These are phyloP conservation scores for Physcomitrellopsis africana DNA, from an alignment of 225 moss, liverwort and hornwort genomes.

Conservation along the genomic window DNA sequence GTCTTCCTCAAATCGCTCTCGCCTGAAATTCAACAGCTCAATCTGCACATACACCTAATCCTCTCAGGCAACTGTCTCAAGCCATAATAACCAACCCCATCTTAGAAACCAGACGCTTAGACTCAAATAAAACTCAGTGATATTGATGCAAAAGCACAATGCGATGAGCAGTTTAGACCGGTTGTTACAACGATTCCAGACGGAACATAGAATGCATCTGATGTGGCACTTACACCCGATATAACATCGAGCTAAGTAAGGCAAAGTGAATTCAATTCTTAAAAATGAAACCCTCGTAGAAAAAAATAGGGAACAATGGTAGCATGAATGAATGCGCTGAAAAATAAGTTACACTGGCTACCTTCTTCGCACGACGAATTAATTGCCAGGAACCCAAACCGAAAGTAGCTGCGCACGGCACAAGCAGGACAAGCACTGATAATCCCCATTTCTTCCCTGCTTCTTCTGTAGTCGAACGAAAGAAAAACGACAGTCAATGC, in stretches of 20 bases:
- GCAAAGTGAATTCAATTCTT: not conserved
- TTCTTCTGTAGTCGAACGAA: slow-evolving; percentile 33
- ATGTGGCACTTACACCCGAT: not conserved
- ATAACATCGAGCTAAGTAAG: not conserved
- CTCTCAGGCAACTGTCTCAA: slow-evolving; percentile 21
- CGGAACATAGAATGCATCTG: not conserved
- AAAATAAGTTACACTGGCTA: slow-evolving; percentile 10
- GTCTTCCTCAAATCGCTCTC: slow-evolving; percentile 79
- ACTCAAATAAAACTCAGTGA: not conserved
- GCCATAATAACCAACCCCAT: not conserved
- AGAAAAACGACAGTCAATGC: not conserved
- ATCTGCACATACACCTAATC: slow-evolving; percentile 56
- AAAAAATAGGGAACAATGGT: not conserved
- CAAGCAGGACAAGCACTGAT: slow-evolving; percentile 76
- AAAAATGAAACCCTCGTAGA: not conserved
- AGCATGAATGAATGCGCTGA: not conserved
- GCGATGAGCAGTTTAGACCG: not conserved
- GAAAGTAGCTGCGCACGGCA: slow-evolving; percentile 89
- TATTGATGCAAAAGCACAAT: not conserved
- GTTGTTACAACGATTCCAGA: too few relatives aligned
- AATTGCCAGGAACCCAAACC: slow-evolving; percentile 96
- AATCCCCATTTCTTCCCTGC: slow-evolving; percentile 70
- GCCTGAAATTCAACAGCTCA: slow-evolving; percentile 77
- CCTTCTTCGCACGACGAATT: slow-evolving; percentile 85
- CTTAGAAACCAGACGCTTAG: not conserved